Evolutionary conservation across 2,329 filamentous ascomycete genomes (phyloP).

Genomic region (Monilinia polystroma): DNA sequence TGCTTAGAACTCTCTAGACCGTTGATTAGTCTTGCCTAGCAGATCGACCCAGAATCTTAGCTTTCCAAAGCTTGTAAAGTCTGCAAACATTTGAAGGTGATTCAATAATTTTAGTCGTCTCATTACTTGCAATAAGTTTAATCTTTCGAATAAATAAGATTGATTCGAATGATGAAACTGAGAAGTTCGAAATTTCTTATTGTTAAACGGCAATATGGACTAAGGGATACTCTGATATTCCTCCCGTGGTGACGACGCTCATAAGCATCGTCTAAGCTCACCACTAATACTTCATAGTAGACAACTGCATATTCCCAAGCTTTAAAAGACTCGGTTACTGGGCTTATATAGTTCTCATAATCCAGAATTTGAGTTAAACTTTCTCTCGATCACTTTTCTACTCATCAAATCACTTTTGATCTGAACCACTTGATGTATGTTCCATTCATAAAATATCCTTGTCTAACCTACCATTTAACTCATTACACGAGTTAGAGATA

Average conservation of each 20-base stretch:
- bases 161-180: too few species aligned
- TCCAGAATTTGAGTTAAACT: not conserved
- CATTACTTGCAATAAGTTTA: not conserved
- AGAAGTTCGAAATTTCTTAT: not conserved
- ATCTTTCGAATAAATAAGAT: not conserved
- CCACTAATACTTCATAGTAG: not conserved
- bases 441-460: too few species aligned
- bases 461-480: too few species aligned
- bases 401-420: not conserved
- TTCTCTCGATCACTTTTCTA: not conserved
- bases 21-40: not conserved
- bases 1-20: not conserved
- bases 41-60: not conserved
- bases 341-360: not conserved
- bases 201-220: not conserved
- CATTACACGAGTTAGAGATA: too few species aligned
- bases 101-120: too few species aligned
- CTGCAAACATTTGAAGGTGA: not conserved
- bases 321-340: not conserved
- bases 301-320: not conserved
- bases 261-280: not conserved
- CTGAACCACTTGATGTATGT: too few species aligned
- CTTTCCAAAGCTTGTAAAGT: not conserved
- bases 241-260: not conserved
- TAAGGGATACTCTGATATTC: not conserved